These are phyloP conservation scores for Wickerhamiella nectarea DNA, from an alignment of 805 yeast species.

Conservation along the genomic window DNA sequence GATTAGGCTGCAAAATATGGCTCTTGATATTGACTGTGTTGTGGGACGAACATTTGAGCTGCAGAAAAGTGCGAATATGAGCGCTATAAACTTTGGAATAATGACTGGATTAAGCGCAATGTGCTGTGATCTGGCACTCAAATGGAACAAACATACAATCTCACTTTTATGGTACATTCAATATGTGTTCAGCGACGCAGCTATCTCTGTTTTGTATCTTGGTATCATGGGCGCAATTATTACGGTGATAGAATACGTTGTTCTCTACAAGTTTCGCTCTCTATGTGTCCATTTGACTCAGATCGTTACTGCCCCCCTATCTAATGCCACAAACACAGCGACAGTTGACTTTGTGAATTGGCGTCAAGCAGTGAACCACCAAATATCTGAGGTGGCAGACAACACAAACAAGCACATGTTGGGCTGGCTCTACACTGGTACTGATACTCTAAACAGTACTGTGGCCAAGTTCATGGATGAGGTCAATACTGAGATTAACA, in stretches of 20 bases:
- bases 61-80: constrained; percentile 5
- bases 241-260: constrained; percentile 39
- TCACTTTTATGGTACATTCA: constrained; percentile 33
- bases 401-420: constrained; percentile 50
- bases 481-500: constrained; percentile 46
- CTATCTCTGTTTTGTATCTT: constrained; percentile 37
- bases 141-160: not conserved
- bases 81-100: constrained; percentile 5
- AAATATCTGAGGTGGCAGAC: constrained; percentile 36
- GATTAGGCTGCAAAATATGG: constrained; percentile 10
- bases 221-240: constrained; percentile 45
- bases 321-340: constrained; percentile 12
- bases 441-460: constrained; percentile 47
- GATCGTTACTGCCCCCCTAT: constrained; percentile 12
- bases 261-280: constrained; percentile 19
- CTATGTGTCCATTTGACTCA: constrained; percentile 12
- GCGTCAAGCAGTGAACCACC: constrained; percentile 43
- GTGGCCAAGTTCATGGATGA: constrained; percentile 40
- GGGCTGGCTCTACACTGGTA: constrained; percentile 48
- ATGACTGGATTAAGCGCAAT: not conserved
- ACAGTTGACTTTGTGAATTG: constrained; percentile 27
- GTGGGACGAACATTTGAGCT: constrained; percentile 5
- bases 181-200: constrained; percentile 41
- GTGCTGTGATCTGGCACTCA: not conserved
- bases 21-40: constrained; percentile 5